Base-by-base conservation (phyloP, 2,329 filamentous ascomycete genomes). In the Metarhizium brunneum region DNA sequence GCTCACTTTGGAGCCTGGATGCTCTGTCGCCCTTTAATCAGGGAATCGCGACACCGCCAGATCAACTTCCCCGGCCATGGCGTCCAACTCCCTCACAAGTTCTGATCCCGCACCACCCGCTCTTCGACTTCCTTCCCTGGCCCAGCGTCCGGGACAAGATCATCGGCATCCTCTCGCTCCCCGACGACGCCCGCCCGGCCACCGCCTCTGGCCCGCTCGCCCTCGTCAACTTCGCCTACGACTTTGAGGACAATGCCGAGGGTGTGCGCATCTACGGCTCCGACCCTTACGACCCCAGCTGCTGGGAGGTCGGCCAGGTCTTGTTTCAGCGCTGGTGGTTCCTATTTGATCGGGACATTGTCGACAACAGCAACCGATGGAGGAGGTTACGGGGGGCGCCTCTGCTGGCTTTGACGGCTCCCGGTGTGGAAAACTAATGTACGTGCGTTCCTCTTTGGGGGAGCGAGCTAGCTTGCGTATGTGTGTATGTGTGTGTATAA, bases 321-420 rank as follows among this genome's bases (percentile, higher is more conserved):
- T 66, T 83, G 25, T 83, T 83, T 64, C 73, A 77, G 65, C 72
- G 75, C 45, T 84, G 81, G 81, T 85, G 80, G 80, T 84, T 81
- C 66, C 66, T 81, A 40, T 78, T 84, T 62, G 81, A 84, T 61
- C 64, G 71, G 8, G 69, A 70, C 11, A 73, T 83, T 16, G 66
- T 84, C n/a, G 73, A 76, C 48, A 73, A 72, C 53, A 81, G 79
- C 62, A 83, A 84, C 65, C 67, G 71, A 52, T 73, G 74, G 72
- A 71, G 80, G 58, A 69, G 61, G 53, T 62, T 73, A 54, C 72
- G 79, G 54, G 81, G 80, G 0, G 72, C 75, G 6, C 60, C 67
- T 6, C 63, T 64, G 29, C 60, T 73, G 54, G 49, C 45, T 14
- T 13, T 60, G 47, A 50, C 29, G 25, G 47, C 47, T 18, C n/a